phyloP scores from a whole-genome alignment of 225 moss, liverwort and hornwort species.

The Ulota crispa region DNA sequence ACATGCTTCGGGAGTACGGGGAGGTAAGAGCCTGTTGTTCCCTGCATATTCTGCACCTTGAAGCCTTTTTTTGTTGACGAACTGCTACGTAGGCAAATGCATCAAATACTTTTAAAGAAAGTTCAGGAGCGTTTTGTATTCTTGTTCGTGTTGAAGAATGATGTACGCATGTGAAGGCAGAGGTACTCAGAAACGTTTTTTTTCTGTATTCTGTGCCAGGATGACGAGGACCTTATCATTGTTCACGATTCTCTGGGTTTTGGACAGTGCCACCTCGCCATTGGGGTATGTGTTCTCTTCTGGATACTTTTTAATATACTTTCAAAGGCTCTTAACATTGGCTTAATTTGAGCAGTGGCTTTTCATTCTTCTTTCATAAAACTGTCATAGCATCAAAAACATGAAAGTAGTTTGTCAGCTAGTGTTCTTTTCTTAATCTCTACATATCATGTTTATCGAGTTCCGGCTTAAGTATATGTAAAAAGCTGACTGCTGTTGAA shows the following conservation, averaged over 20 bases:
- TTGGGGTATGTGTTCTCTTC: conserved; percentile 64
- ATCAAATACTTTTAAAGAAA: background rate
- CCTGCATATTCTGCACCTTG: background rate
- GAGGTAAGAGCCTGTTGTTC: conserved; percentile 46
- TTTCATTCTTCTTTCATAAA: background rate
- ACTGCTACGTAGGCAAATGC: background rate
- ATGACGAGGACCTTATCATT: conserved; percentile 78
- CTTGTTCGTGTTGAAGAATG: background rate
- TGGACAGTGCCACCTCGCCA: conserved; percentile 87
- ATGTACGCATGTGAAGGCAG: background rate
- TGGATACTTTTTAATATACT: conserved; percentile 7
- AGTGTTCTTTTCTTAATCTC: background rate
- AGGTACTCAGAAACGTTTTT: background rate
- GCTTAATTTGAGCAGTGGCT: background rate
- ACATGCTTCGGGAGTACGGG: conserved; percentile 96
- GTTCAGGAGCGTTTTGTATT: background rate
- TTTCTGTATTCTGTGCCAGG: conserved; percentile 40
- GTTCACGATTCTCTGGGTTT: conserved; percentile 87
- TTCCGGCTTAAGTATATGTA: background rate
- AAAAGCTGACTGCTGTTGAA: background rate
- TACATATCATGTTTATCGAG: background rate
- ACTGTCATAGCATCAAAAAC: background rate
- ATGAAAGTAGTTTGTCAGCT: background rate
- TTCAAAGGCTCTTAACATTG: background rate
- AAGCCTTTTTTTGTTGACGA: background rate